Base-by-base conservation (phyloP, 2,329 filamentous ascomycete genomes). In the Apiospora arundinis region DNA sequence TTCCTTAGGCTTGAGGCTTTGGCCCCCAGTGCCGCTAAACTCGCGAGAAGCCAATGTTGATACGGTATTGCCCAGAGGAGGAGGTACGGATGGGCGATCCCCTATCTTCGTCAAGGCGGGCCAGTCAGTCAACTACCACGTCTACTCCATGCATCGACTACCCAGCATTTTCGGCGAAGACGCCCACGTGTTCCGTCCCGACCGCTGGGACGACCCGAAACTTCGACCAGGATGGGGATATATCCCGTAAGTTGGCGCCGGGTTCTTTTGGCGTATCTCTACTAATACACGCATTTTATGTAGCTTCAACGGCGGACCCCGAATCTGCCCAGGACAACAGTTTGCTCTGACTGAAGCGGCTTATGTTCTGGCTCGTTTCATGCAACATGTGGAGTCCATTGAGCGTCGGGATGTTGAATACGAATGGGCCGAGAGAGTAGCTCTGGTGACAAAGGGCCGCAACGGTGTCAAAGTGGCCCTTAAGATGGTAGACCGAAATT, bases 61-160 rank as follows among this genome's bases (percentile, higher is more conserved):
- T 75, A 87, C 85, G 1, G 80, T 82, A 0, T 79, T 88, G 0
- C 86, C 86, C 2, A 74, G 77, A 2, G 86, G 86, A 46, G 86
- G 86, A 67, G 86, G 86, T 0, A 76, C 80, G 1, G 80, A 85
- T 69, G 81, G 83, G 56, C 77, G 75, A 32, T 77, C 79, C 0
- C 85, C 86, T 0, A 76, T 88, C 25, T 85, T 85, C 72, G 80
- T 88, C 4, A 79, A 77, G 12, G 83, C 83, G 65, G 85, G 84
- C 21, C 80, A 81, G 4, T 71, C 76, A 7, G 80, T 85, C 44
- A 77, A 74, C 28, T 85, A 83, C 75, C 77, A 73, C 73, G 79
- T 82, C 5, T 85, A 83, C 67, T 52, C 73, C 2, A 78, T 80
- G 77, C 79, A 81, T 56, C 76, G 78, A 8, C 68, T 74, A 12